These are phyloP conservation scores for Bipolaris bicolor DNA, from an alignment of 2,329 filamentous ascomycete species.

Conservation along the genomic window DNA sequence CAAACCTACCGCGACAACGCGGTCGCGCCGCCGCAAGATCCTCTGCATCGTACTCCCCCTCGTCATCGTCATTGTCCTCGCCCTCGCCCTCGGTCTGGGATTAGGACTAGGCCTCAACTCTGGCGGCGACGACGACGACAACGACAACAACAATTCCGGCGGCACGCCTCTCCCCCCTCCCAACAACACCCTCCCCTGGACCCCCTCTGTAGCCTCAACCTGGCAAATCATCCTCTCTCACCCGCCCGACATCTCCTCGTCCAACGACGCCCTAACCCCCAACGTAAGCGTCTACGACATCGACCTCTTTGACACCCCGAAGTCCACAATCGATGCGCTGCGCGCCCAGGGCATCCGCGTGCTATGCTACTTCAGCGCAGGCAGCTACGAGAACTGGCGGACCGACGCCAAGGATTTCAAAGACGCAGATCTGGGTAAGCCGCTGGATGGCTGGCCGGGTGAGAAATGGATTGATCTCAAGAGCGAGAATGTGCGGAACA, in stretches of 20 bases:
- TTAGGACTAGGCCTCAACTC: slow-evolving; percentile 55
- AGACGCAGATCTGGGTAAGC: slow-evolving; percentile 62
- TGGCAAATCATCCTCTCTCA: slow-evolving; percentile 68
- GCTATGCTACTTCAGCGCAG: slow-evolving; percentile 78
- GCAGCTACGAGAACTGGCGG: slow-evolving; percentile 70
- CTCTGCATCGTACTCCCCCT: slow-evolving; percentile 28
- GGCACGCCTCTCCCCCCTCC: slow-evolving; percentile 30
- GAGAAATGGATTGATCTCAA: slow-evolving; percentile 71
- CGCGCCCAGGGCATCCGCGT: slow-evolving; percentile 63
- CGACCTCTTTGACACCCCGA: slow-evolving; percentile 62
- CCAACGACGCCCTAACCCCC: slow-evolving; percentile 49
- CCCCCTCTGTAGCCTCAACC: slow-evolving; percentile 58
- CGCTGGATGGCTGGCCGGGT: slow-evolving; percentile 67
- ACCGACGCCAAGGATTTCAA: slow-evolving; percentile 63
- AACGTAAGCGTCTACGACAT: slow-evolving; percentile 68
- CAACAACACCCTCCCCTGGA: slow-evolving; percentile 53
- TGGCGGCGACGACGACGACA: slow-evolving; percentile 33
- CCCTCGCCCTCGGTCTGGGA: slow-evolving; percentile 61
- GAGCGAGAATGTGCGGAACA: slow-evolving; percentile 63
- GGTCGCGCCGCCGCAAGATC: slow-evolving; percentile 35
- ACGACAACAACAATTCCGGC: slow-evolving; percentile 30
- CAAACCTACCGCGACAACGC: slow-evolving; percentile 16
- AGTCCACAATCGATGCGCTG: slow-evolving; percentile 55
- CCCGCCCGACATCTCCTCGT: slow-evolving; percentile 33
- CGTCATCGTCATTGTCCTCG: slow-evolving; percentile 53